Base-by-base conservation (phyloP, 495 filamentous ascomycete species). In the Choiromyces venosus region DNA sequence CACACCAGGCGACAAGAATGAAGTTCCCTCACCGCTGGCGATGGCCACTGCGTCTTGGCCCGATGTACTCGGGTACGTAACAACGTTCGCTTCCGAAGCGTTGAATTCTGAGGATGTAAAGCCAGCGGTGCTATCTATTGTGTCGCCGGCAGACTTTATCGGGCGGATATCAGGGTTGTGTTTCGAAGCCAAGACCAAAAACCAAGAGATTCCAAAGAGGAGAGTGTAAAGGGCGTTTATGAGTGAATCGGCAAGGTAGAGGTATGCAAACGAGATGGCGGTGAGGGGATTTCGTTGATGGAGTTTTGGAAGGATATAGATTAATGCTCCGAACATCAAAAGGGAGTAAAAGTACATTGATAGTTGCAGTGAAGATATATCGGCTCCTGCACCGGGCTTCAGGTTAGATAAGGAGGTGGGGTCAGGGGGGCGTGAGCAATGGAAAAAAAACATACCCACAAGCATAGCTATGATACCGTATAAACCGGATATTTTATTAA, bases 331-430 rank as follows among this genome's bases (percentile, higher is more conserved):
- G 74, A 95, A 88, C 38, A 88, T 87, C 76, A 87, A 37, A 40
- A 94, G 82, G n/a, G 90, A 93, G 85, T 94, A 92, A 44, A 96
- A 86, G 87, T 96, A 97, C 87, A 91, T 90, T 36, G 88, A 89
- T 74, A 93, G 84, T 80, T 93, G 91, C 5, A 92, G 82, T 4
- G 88, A 85, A 21, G 90, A 91, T 39, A 90, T 85, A 71, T 87
- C 84, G 61, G 74, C 78, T 33, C 79, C 79, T 80, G 72, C 38
- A 19, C 16, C 37, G 39, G 19, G 52, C 7, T 9, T 40, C 70
- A 65, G 68, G 74, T 70, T 42, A 61, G 66, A 42, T 84, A 84
- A 66, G 69, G 40, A 72, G 40, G 52, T 52, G 37, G n/a, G 29
- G 36, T 3, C 18, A 10, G 8, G 14, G 10, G 16, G 40, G 25